phyloP scores from a whole-genome alignment of 2,329 filamentous ascomycete species.

The Talaromyces albobiverticillius region DNA sequence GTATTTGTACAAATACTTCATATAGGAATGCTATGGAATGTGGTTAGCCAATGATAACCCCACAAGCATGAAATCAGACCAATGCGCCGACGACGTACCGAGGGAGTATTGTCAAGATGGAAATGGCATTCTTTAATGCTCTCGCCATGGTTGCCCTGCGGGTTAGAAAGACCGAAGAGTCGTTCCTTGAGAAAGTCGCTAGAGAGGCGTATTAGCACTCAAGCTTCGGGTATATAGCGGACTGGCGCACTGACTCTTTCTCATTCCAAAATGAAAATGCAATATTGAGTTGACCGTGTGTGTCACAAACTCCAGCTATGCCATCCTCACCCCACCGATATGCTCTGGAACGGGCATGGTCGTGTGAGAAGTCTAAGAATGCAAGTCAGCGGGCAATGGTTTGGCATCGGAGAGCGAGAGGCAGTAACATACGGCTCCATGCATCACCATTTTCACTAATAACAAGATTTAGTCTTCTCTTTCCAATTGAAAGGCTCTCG shows the following conservation, averaged over 20 bases:
- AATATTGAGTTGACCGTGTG: constrained; percentile 86
- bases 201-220: constrained; percentile 2
- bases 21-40: constrained; percentile 77
- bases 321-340: constrained; percentile 97
- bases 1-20: constrained; percentile 98
- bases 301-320: constrained; percentile 92
- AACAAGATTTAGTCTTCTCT: background rate
- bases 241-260: constrained; percentile 67
- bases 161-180: constrained; percentile 91
- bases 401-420: constrained; percentile 38
- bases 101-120: constrained; percentile 90
- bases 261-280: constrained; percentile 98
- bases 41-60: background rate
- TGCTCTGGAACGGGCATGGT: constrained; percentile 81
- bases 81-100: constrained; percentile 42
- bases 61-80: constrained; percentile 23
- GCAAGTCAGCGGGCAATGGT: constrained; percentile 1
- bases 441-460: constrained; percentile 78
- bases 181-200: constrained; percentile 93
- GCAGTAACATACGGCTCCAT: constrained; percentile 72
- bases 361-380: constrained; percentile 81
- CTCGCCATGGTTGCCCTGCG: constrained; percentile 95
- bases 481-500: too few relatives aligned
- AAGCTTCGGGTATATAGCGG: background rate
- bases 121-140: constrained; percentile 97